phyloP scores from a whole-genome alignment of 2,329 filamentous ascomycete species.

The Onygenales sp. region DNA sequence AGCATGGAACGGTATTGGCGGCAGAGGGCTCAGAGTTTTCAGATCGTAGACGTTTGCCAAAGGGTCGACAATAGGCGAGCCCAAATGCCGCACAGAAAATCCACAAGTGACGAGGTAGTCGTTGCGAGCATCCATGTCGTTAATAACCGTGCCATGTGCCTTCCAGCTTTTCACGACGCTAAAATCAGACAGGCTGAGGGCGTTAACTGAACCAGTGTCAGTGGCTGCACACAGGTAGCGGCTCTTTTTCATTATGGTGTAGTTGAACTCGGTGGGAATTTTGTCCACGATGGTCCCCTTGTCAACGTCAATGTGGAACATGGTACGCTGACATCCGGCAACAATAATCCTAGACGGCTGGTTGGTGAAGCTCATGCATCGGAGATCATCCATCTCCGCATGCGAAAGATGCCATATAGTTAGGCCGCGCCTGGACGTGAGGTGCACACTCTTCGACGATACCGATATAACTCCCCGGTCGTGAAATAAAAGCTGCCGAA shows the following conservation, averaged over 20 bases:
- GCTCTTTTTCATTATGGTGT: slow-evolving; percentile 81
- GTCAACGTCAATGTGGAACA: slow-evolving; percentile 67
- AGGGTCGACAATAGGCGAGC: slow-evolving; percentile 75
- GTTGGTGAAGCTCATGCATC: slow-evolving; percentile 92
- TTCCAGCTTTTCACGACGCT: slow-evolving; percentile 78
- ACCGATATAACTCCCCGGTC: slow-evolving; percentile 85
- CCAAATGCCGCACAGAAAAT: slow-evolving; percentile 72
- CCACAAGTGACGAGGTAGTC: slow-evolving; percentile 95
- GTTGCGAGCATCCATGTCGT: slow-evolving; percentile 94
- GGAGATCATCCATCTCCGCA: slow-evolving; percentile 71
- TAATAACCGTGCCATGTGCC: slow-evolving; percentile 79
- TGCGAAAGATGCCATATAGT: slow-evolving; percentile 83
- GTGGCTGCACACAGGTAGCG: slow-evolving; percentile 91
- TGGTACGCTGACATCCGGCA: slow-evolving; percentile 73
- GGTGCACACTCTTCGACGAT: slow-evolving; percentile 74
- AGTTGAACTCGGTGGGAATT: slow-evolving; percentile 64
- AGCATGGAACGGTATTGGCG: slow-evolving; percentile 83
- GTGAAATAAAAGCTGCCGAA: slow-evolving; percentile 84
- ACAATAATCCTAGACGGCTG: slow-evolving; percentile 78
- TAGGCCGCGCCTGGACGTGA: slow-evolving; percentile 71
- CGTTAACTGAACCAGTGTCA: slow-evolving; percentile 68
- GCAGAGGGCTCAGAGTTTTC: slow-evolving; percentile 77
- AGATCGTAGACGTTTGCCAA: slow-evolving; percentile 94
- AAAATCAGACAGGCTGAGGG: slow-evolving; percentile 72
- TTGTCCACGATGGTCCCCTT: slow-evolving; percentile 65